Conservation (phyloP, 2,329 filamentous ascomycete species). For the Ramularia endophylla region DNA sequence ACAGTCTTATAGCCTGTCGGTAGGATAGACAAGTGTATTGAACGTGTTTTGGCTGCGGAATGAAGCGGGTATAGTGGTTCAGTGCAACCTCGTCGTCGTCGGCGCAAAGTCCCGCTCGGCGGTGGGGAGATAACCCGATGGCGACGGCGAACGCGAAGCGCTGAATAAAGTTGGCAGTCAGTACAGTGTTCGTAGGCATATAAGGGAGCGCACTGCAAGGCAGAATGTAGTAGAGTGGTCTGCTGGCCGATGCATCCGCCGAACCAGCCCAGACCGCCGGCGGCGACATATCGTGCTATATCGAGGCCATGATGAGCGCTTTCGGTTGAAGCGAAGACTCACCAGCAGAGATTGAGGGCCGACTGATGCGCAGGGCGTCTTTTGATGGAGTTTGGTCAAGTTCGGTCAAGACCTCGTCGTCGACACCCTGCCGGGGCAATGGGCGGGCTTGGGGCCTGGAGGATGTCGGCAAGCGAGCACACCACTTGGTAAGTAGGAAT, state of each 20-base stretch:
- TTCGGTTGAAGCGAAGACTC: conserved; percentile 15
- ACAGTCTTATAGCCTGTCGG: conserved; percentile 4
- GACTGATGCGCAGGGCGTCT: conserved; percentile 21
- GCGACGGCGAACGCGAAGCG: neutral
- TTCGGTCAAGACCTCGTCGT: conserved; percentile 21
- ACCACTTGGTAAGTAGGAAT: conserved; percentile 8
- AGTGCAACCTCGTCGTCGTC: conserved; percentile 22
- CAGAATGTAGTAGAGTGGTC: conserved; percentile 10
- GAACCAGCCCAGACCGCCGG: neutral
- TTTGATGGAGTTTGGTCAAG: conserved; percentile 19
- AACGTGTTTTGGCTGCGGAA: conserved; percentile 9
- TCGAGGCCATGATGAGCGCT: conserved; percentile 2
- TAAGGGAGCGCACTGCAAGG: no score
- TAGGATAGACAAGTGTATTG: conserved; percentile 9
- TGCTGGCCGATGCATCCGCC: no score
- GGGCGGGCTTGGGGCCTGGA: no score
- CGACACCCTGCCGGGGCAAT: conserved; percentile 11
- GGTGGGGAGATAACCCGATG: no score
- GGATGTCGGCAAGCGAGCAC: neutral
- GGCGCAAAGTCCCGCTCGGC: conserved; percentile 23
- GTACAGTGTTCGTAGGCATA: neutral
- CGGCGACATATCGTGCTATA: conserved; percentile 18
- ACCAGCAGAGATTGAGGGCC: conserved; percentile 22
- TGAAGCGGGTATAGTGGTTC: conserved; percentile 4
- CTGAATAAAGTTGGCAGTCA: neutral